Evolutionary conservation across 73 alveolate species (phyloP), one percentile per base, ranked within the genome.

Genomic region (Uronychia binucleata): DNA sequence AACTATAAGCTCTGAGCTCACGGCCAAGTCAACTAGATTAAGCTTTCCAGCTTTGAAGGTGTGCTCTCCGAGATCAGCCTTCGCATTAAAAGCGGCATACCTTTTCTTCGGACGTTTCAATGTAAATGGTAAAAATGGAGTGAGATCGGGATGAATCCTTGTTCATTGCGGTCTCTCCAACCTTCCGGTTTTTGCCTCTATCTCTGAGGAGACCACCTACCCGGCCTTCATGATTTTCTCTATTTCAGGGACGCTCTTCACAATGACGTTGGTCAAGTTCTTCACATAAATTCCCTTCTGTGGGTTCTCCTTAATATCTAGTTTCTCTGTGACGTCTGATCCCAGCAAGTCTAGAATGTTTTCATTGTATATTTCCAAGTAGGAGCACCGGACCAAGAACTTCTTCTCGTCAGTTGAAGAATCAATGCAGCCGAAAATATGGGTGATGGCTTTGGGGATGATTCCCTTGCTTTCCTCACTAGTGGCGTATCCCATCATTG

Each of bases 121-220:
- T 88, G 90, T 95, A 94, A 30, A 97, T 94, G 58, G 98, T 93
- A 77, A 97, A 96, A 33, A 98, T 93, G 59, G 99, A 97, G 91
- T 98, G 99, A 74, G 99, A 95, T 90, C 99, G 85, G 32, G 97
- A 88, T 30, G 98, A 92, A 74, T 86, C 95, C 31, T 94, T 91
- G 88, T 97, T 98, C 97, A 97, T 97, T 27, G 96, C 93, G 11
- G 99, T 98, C n/a, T 90, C 98, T 19, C 99, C 99, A 58, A 94
- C 98, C 77, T 92, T 97, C 79, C 99, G 91, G 79, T 97, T 94
- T 80, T 92, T 88, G 81, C 95, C 93, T 31, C 67, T 46, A 11
- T 5, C n/a, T 46, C n/a, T 46, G 19, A 46, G 5, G 67, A 46
- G 67, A 46, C n/a, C 5, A n/a, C n/a, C 19, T 46, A 46, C 67